Base-by-base conservation (phyloP, 345 rosid genomes). In the Citrus glauca region DNA sequence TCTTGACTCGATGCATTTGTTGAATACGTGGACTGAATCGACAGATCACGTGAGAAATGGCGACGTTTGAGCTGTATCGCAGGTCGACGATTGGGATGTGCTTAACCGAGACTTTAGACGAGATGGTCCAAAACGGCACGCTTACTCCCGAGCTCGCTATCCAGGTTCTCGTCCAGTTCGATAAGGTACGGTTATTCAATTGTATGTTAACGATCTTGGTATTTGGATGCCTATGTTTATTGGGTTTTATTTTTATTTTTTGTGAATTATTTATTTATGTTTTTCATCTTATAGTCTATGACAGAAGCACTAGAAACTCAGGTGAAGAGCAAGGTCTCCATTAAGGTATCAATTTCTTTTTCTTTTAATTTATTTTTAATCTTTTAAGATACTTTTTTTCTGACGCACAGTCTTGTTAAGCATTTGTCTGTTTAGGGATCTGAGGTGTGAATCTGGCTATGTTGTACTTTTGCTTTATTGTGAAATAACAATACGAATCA, bases 41-140 rank as follows among this genome's bases (percentile, higher is more conserved):
- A 66, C 83, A 84, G 87, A 86, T 81, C 83, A 79, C 30, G 72
- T 65, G 66, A 66, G 50, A 56, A 72, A 96, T 93, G 99, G 97
- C 93, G 84, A 92, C 99, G 84, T 94, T 96, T 84, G 98, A 96
- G 92, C 88, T 96, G 35, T 96, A 96, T 82, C 86, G 99, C 83
- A 87, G 97, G 76, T 96, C 99, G 74, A 91, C 99, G 75, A 93
- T 96, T 77, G 98, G 98, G 53, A 94, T 92, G 98, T 96, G 99
- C 82, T 73, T 96, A 88, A 96, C 98, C 61, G 98, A 96, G 87
- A 90, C 97, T 14, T 83, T 96, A 42, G 98, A 96, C 32, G 99
- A 94, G 89, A 96, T 96, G 99, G 98, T 96, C 74, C 89, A 84
- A 80, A 93, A 68, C 74, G 93, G 98, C 60, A 91, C 98, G 78